Percentiles rank a stretch among this genome's conserved stretches.
These are phyloP conservation scores for Aspergillus asperescens DNA, from an alignment of 495 filamentous ascomycete species.

Conservation along the genomic window DNA sequence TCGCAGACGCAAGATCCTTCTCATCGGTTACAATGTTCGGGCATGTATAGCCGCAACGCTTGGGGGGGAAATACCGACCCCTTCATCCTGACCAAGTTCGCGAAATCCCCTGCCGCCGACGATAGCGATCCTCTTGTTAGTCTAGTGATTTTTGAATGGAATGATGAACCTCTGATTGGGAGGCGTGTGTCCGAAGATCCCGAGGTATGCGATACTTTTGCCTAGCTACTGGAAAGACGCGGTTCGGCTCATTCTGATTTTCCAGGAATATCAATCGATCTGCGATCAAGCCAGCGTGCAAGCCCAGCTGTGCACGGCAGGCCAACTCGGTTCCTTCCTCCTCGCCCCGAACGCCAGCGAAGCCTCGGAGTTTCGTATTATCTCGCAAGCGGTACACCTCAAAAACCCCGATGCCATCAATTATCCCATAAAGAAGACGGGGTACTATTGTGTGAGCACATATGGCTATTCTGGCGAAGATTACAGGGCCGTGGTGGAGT, in stretches of 20 bases:
- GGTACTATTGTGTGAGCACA: constrained; percentile 92
- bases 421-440: constrained; percentile 79
- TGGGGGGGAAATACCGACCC: constrained; percentile 91
- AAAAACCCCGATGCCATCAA: constrained; percentile 68
- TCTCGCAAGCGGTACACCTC: constrained; percentile 75
- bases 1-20: constrained; percentile 67
- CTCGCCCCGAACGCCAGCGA: constrained; percentile 66
- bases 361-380: constrained; percentile 60
- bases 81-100: constrained; percentile 79
- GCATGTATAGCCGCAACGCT: constrained; percentile 88
- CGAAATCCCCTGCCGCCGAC: constrained; percentile 48
- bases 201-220: constrained; percentile 24
- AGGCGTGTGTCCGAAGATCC: constrained; percentile 28
- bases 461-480: constrained; percentile 53
- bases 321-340: constrained; percentile 80
- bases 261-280: constrained; percentile 60
- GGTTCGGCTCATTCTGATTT: constrained; percentile 16
- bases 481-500: constrained; percentile 80
- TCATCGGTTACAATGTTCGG: constrained; percentile 82
- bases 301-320: constrained; percentile 62
- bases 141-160: constrained; percentile 92
- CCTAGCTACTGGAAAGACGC: not conserved
- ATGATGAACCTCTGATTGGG: constrained; percentile 76
- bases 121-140: constrained; percentile 71
- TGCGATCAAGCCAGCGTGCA: constrained; percentile 67